Evolutionary conservation across 2,329 filamentous ascomycete species (phyloP).

Genomic region (Cladosporium oxysporum): DNA sequence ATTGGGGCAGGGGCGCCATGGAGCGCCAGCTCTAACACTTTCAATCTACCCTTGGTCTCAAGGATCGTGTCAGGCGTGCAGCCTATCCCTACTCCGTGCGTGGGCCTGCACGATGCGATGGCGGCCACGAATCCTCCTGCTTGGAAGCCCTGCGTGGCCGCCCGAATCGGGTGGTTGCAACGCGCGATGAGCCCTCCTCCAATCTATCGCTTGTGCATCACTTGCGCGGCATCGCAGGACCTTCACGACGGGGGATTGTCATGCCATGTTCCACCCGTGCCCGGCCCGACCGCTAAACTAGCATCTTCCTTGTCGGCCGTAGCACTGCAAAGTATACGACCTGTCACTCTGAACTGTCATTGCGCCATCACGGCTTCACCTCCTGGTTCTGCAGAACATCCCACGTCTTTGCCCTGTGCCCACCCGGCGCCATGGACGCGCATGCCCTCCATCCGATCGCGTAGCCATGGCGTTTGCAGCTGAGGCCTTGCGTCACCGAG

Average conservation of each 20-base stretch:
- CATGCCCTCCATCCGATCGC: not conserved
- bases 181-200: not conserved
- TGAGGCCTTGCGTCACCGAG: slow-evolving; percentile 10
- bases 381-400: not conserved
- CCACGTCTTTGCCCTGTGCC: not conserved
- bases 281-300: not conserved
- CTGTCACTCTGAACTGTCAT: slow-evolving; percentile 9
- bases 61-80: slow-evolving; percentile 6
- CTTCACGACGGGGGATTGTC: slow-evolving; percentile 4
- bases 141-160: not conserved
- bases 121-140: slow-evolving; percentile 1
- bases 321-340: not conserved
- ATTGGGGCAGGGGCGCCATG: not conserved
- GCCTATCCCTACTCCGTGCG: not conserved
- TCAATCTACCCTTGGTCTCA: slow-evolving; percentile 11
- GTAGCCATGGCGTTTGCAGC: not conserved
- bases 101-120: not conserved
- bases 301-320: not conserved
- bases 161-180: not conserved
- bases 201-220: slow-evolving; percentile 1
- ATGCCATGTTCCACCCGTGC: not conserved
- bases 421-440: not conserved
- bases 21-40: slow-evolving; percentile 8
- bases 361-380: slow-evolving; percentile 12
- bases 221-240: not conserved